Evolutionary conservation across 2,329 filamentous ascomycete genomes (phyloP), one percentile per base, ranked within the genome.

Genomic region (Zarea fungicola): DNA sequence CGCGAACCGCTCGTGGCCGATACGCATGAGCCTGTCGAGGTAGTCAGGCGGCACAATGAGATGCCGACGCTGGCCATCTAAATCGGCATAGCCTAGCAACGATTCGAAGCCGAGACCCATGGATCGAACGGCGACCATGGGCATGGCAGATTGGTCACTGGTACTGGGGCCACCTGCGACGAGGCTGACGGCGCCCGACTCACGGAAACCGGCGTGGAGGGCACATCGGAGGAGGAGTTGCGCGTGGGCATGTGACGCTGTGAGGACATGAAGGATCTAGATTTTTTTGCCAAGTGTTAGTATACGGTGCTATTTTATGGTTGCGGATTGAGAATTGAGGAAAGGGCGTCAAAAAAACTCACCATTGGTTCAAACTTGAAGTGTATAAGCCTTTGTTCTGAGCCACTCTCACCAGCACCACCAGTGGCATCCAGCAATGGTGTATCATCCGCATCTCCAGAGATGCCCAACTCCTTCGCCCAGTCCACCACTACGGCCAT

Each of bases 321-420:
- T n/a, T n/a, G n/a, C n/a, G n/a, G n/a, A n/a, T n/a, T n/a, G n/a
- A n/a, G n/a, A n/a, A n/a, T n/a, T n/a, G n/a, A n/a, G n/a, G n/a
- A n/a, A n/a, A n/a, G n/a, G 16, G 1, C 19, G 18, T 1, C 26
- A 21, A 22, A 18, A 7, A 21, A 57, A 63, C 82, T 63, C 76
- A 95, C 91, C 89, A 96, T 90, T 5, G 91, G 89, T 65, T 96
- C 91, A 62, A 95, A 96, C 66, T 95, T 93, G 69, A 96, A 87
- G 66, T 92, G 89, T 43, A 96, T 76, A 65, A 79, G 67, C 60
- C 78, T 73, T 59, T 68, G 65, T 49, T 63, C 62, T 44, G 56
- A 60, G 48, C 54, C 63, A 31, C 52, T 53, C 4, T 51, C 50
- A 9, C 49, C 44, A 28, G 47, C 50, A 25, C 48, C 52, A 39